phyloP scores from a whole-genome alignment of 2,329 filamentous ascomycete genomes.

The Aspergillus fructus region DNA sequence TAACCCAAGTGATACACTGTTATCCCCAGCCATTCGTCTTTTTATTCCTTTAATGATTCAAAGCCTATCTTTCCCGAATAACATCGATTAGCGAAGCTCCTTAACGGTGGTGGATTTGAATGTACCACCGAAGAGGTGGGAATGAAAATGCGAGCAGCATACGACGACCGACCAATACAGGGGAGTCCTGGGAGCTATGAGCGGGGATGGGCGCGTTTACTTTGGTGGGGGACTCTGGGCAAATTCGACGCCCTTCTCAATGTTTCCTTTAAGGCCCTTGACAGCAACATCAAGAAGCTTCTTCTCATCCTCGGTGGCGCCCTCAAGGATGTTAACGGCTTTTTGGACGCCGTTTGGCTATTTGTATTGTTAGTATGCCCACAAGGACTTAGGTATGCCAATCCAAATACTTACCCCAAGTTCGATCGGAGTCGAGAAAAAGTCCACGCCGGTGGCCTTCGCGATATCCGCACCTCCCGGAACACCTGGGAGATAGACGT shows the following conservation, averaged over 20 bases:
- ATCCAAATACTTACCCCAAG: slow-evolving; percentile 72
- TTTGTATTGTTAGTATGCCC: slow-evolving; percentile 29
- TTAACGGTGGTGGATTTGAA: slow-evolving; percentile 21
- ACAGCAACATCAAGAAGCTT: slow-evolving; percentile 73
- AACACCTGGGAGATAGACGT: slow-evolving; percentile 90
- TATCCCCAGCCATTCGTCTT: slow-evolving; percentile 24
- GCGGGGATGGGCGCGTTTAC: slow-evolving; percentile 57
- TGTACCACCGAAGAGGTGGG: slow-evolving; percentile 16
- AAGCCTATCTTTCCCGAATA: slow-evolving; percentile 46
- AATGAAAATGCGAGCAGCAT: slow-evolving; percentile 12
- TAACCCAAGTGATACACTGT: slow-evolving; percentile 18
- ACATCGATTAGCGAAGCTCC: slow-evolving; percentile 37
- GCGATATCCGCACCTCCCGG: slow-evolving; percentile 81
- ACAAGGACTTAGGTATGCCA: neutral
- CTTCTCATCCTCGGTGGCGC: slow-evolving; percentile 84
- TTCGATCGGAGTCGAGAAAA: slow-evolving; percentile 94
- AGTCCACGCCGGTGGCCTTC: slow-evolving; percentile 82
- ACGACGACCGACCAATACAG: slow-evolving; percentile 23
- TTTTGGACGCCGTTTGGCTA: slow-evolving; percentile 84
- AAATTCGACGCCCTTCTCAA: slow-evolving; percentile 89
- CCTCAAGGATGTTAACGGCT: slow-evolving; percentile 74
- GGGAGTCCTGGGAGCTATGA: slow-evolving; percentile 18
- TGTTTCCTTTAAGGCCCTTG: slow-evolving; percentile 84
- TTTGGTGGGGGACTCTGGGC: slow-evolving; percentile 84
- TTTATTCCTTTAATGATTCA: slow-evolving; percentile 33